Evolutionary conservation across 2,329 filamentous ascomycete genomes (phyloP).

Genomic region (Fusarium tupiense): DNA sequence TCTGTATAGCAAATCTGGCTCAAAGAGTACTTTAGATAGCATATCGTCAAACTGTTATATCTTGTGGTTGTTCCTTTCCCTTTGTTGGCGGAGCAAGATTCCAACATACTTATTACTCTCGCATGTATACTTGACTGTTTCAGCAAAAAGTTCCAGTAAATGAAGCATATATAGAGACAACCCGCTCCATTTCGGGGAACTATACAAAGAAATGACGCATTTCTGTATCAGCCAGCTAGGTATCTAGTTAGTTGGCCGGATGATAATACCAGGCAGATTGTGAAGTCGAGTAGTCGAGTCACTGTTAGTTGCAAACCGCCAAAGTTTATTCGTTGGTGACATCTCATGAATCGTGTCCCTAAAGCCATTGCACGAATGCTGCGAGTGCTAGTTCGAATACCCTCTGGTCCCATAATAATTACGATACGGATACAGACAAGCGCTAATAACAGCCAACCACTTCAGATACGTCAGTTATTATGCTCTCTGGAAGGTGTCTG

Average conservation of each 20-base stretch:
- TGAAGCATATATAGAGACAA: neutral
- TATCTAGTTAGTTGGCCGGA: neutral
- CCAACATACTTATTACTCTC: neutral
- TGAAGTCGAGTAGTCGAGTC: neutral
- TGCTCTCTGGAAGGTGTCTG: neutral
- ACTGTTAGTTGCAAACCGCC: neutral
- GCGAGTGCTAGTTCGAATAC: neutral
- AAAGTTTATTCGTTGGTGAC: neutral
- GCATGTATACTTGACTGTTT: neutral
- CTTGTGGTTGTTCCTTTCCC: neutral
- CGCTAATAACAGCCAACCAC: conserved; percentile 1
- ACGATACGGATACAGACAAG: conserved; percentile 13
- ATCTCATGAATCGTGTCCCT: conserved; percentile 9
- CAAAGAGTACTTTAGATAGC: neutral
- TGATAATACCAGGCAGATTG: neutral
- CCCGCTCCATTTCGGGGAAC: neutral
- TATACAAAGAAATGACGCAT: neutral
- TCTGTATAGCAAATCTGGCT: neutral
- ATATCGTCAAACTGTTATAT: neutral
- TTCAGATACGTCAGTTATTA: neutral
- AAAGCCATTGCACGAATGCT: neutral
- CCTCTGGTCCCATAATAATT: neutral
- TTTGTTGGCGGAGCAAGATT: neutral
- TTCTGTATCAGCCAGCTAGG: neutral
- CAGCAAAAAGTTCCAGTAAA: neutral